phyloP scores from a whole-genome alignment of 495 filamentous ascomycete genomes.

The Xylaria cubensis region DNA sequence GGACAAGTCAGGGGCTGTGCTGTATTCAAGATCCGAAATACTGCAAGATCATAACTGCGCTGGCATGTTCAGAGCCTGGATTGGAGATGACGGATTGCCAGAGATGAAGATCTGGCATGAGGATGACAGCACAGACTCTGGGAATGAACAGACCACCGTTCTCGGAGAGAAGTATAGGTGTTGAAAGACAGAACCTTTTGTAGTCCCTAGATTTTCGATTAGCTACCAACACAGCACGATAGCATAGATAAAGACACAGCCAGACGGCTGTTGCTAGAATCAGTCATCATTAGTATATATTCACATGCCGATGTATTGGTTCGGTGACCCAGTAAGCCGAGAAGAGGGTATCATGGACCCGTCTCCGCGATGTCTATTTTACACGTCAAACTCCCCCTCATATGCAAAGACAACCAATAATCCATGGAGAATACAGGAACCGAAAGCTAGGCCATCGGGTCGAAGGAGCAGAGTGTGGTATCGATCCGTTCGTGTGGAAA shows the following conservation, averaged over 20 bases:
- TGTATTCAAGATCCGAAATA: conserved; percentile 54
- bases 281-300: conserved; percentile 28
- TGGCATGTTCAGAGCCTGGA: conserved; percentile 87
- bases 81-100: conserved; percentile 67
- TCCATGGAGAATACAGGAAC: conserved; percentile 44
- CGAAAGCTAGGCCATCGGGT: conserved; percentile 32
- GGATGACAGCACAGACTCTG: conserved; percentile 31
- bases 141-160: neutral
- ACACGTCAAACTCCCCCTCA: conserved; percentile 35
- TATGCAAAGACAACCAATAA: conserved; percentile 36
- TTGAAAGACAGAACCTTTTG: neutral
- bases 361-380: conserved; percentile 29
- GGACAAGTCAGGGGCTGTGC: conserved; percentile 47
- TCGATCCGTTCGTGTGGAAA: neutral
- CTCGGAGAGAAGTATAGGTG: neutral
- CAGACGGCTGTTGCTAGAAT: conserved; percentile 13
- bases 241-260: conserved; percentile 22
- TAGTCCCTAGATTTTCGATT: neutral
- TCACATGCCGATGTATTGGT: conserved; percentile 23
- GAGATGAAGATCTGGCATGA: conserved; percentile 67
- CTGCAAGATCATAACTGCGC: conserved; percentile 84
- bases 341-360: conserved; percentile 25
- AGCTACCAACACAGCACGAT: conserved; percentile 26
- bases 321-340: conserved; percentile 20
- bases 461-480: conserved; percentile 50